Base-by-base conservation (phyloP, 352 stramenopile genomes). In the Globisporangium alternatum region DNA sequence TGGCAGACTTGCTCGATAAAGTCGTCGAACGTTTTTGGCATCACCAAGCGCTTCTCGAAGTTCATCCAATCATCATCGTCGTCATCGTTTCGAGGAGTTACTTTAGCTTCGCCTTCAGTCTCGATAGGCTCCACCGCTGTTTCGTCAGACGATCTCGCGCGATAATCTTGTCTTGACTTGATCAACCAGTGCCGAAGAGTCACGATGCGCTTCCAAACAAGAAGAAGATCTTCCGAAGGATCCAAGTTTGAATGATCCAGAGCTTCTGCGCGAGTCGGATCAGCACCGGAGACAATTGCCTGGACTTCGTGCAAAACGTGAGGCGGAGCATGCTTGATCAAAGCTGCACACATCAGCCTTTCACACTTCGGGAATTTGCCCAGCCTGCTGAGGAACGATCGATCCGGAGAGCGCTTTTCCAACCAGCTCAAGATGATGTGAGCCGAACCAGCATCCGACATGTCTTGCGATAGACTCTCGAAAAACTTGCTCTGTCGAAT, bases 141-240 rank as follows among this genome's bases (percentile, higher is more conserved):
- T 53, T 91, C 74, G 19, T 88, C 80, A 21, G 69, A 71, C 57
- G 87, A 64, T 60, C 72, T 78, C 4, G 88, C 83, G 21, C 84
- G 80, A 63, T 93, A 95, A 60, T 88, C 86, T 65, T 96, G 88
- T 31, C 86, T 66, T 22, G 72, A 75, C 53, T 92, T 93, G 39
- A 96, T 94, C 15, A 96, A 44, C 88, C 88, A 95, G 61, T 96
- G 88, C 8, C 88, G 83, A 25, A 96, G 65, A 64, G 79, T 81
- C n/a, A 96, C 66, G 19, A 96, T 71, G 17, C 78, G 77, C 61
- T 93, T 93, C 88, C 88, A 95, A 21, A 96, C 74, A 41, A 72
- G 65, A 51, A 79, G 56, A 4, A 96, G 60, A 47, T 94, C 88
- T 51, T 91, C 77, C 0, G 88, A 96, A 7, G 86, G 88, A 5